Conservation (phyloP, 805 yeast species). For the Debaryomyces tyrocola region DNA sequence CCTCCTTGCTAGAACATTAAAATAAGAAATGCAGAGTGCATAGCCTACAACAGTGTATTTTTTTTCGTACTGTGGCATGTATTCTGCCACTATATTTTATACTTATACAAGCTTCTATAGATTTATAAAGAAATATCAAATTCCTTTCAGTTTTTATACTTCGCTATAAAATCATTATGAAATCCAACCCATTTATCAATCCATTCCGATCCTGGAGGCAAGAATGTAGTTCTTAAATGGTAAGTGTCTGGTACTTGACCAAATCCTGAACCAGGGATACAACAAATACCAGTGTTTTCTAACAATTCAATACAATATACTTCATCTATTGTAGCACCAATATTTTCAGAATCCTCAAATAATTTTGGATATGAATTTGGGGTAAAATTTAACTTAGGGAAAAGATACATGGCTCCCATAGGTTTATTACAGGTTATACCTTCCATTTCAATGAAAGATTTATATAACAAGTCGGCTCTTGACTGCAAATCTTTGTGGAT, state of each 20-base stretch:
- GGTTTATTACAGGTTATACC: slow-evolving; percentile 88
- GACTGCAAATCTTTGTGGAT: slow-evolving; percentile 62
- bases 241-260: slow-evolving; percentile 89
- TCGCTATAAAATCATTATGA: slow-evolving; percentile 68
- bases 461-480: slow-evolving; percentile 65
- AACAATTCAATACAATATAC: slow-evolving; percentile 82
- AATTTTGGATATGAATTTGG: slow-evolving; percentile 49
- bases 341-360: slow-evolving; percentile 55
- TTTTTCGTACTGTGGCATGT: neutral
- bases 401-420: slow-evolving; percentile 96
- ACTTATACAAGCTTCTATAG: neutral
- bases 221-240: slow-evolving; percentile 94
- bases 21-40: neutral
- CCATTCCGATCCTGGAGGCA: slow-evolving; percentile 95
- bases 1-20: neutral
- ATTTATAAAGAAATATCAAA: neutral
- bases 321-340: slow-evolving; percentile 72
- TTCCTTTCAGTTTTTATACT: slow-evolving; percentile 38
- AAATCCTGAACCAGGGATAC: slow-evolving; percentile 96
- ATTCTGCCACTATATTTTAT: neutral
- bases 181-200: slow-evolving; percentile 74
- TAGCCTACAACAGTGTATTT: neutral
- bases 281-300: slow-evolving; percentile 90
- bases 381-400: slow-evolving; percentile 74
- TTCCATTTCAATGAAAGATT: slow-evolving; percentile 74